Evolutionary conservation across 768 basidiomycete species (phyloP), one percentile per base, ranked within the genome.

Genomic region (Amanita pseudoporphyria): DNA sequence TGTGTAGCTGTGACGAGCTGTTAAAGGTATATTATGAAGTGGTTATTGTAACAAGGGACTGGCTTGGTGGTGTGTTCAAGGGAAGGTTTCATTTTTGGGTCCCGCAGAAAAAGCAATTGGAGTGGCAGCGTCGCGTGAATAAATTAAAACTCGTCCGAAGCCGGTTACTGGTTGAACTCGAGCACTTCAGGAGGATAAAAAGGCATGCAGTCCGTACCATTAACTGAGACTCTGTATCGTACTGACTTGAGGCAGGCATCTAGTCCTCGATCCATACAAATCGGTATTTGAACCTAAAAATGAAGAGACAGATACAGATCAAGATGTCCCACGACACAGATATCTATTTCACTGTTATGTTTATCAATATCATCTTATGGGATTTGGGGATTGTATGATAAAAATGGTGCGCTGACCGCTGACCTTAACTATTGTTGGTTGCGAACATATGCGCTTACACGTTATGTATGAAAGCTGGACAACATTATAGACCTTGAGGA

Each of bases 261-360:
- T 57, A 3, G 70, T 87, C 10, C 62, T 86, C 1, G 81, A 82
- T 26, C 82, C 83, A 1, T 87, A 86, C 57, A 68, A 73, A 4
- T 58, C 64, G 9, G 69, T 71, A 0, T 77, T 85, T 46, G 71
- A 74, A 28, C 56, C 39, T 44, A 53, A 13, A 53, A 48, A 21
- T 49, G 56, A 54, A 12, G 46, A 47, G 35, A 52, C 55, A 12
- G 56, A 54, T 1, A 56, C 53, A 3, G 63, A 63, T n/a, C 53
- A 64, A n/a, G 72, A 75, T 6, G 64, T 71, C 10, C 79, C 77
- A 0, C 76, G 80, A 0, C 85, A 87, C 62, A 76, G 80, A 35
- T 78, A 81, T 58, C 66, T 89, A 7, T 89, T 89, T 56, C 68
- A 85, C 49, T 84, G 81, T 44, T 88, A 82, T 55, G 75, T 84